Evolutionary conservation across 179 eudicot species (phyloP).

Genomic region (Beta corolliflora): DNA sequence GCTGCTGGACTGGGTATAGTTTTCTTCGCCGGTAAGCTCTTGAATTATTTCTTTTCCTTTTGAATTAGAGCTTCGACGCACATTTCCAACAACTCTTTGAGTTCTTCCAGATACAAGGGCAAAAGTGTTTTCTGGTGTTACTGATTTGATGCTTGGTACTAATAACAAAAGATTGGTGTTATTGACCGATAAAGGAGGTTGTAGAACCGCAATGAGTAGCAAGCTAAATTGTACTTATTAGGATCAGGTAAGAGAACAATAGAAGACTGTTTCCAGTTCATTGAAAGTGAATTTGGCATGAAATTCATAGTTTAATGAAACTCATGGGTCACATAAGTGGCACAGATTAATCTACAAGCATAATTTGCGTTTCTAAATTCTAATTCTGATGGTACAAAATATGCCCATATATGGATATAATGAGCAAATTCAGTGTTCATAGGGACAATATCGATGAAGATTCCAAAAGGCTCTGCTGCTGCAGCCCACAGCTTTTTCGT

Average conservation of each 20-base stretch:
- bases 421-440: neutral
- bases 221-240: neutral
- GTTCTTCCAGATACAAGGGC: conserved; percentile 27
- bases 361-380: neutral
- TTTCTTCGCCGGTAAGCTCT: conserved; percentile 25
- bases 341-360: neutral
- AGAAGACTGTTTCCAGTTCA: conserved; percentile 13
- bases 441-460: neutral
- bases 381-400: neutral
- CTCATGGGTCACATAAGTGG: neutral
- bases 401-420: neutral
- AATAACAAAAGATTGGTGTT: conserved; percentile 2
- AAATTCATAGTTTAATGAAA: neutral
- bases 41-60: conserved; percentile 19
- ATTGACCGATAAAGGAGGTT: conserved; percentile 25
- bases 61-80: conserved; percentile 7
- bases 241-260: conserved; percentile 14
- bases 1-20: conserved; percentile 20
- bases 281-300: neutral
- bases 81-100: conserved; percentile 20
- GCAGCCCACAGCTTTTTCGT: neutral
- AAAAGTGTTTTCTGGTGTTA: conserved; percentile 23
- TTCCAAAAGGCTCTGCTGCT: neutral
- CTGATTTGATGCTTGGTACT: conserved; percentile 19
- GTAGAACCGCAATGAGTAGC: neutral